Evolutionary conservation across 208 protist genomes (phyloP).

Genomic region (Acanthamoeba polyphaga): DNA sequence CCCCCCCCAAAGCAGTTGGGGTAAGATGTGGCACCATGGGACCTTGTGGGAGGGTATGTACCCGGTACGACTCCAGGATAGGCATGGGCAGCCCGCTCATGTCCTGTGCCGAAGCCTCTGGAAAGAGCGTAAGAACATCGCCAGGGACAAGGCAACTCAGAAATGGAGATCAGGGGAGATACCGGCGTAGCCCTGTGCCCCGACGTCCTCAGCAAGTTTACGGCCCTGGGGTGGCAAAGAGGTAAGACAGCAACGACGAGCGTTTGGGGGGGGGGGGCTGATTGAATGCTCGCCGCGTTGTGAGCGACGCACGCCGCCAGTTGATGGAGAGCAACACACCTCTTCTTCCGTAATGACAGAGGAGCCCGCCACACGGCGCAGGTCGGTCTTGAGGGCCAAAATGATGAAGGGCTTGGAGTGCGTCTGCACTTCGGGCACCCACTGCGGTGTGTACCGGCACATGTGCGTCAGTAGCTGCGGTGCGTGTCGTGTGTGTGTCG

Average conservation of each 20-base stretch:
- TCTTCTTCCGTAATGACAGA: neutral
- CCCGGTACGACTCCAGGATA: neutral
- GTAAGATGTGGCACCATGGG: neutral
- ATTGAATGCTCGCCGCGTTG: too few species aligned
- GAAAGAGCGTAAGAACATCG: neutral
- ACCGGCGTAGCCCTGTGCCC: conserved; percentile 22
- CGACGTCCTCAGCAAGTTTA: neutral
- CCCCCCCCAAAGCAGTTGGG: too few species aligned
- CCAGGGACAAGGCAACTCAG: too few species aligned
- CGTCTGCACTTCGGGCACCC: neutral
- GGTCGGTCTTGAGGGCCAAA: neutral
- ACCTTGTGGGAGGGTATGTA: neutral
- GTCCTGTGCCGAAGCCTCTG: neutral
- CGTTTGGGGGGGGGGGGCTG: too few species aligned
- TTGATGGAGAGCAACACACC: neutral
- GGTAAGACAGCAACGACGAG: neutral
- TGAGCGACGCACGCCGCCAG: neutral
- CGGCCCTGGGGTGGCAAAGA: neutral
- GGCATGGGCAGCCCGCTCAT: neutral
- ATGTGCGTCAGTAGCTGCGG: neutral
- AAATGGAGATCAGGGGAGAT: neutral
- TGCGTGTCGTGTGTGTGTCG: neutral
- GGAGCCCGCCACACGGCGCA: neutral
- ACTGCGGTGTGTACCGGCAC: neutral
- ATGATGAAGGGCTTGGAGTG: neutral